Conservation (phyloP, 2,329 filamentous ascomycete species). For the Aspergillus pseudotamarii region DNA sequence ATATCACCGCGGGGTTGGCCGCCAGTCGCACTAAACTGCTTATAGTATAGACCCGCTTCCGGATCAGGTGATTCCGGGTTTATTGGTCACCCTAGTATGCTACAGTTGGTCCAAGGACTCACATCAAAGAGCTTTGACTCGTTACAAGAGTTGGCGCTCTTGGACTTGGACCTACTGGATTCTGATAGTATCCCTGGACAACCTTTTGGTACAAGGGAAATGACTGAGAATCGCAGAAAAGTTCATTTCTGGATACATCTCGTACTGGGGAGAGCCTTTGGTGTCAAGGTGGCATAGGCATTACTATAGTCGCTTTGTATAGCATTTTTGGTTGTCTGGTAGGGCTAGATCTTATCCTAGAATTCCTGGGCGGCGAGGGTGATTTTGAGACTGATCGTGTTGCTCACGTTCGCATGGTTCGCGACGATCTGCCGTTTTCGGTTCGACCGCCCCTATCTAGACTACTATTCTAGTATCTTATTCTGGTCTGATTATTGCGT, state of each 20-base stretch:
- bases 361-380: no score
- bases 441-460: not conserved
- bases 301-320: no score
- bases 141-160: not conserved
- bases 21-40: slow-evolving; percentile 4
- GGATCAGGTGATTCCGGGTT: slow-evolving; percentile 5
- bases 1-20: slow-evolving; percentile 12
- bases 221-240: no score
- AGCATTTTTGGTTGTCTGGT: no score
- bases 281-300: no score
- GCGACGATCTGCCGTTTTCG: not conserved
- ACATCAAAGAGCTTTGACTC: not conserved
- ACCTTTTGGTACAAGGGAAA: no score
- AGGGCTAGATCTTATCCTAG: no score
- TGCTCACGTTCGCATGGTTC: not conserved
- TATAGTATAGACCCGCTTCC: not conserved
- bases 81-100: not conserved
- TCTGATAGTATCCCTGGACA: no score
- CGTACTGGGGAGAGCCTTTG: no score
- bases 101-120: not conserved
- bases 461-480: not conserved
- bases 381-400: not conserved
- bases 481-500: not conserved
- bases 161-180: not conserved
- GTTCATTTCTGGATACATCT: no score